phyloP scores from a whole-genome alignment of 805 yeast genomes.

The Tetrapisispora namnaoensis region DNA sequence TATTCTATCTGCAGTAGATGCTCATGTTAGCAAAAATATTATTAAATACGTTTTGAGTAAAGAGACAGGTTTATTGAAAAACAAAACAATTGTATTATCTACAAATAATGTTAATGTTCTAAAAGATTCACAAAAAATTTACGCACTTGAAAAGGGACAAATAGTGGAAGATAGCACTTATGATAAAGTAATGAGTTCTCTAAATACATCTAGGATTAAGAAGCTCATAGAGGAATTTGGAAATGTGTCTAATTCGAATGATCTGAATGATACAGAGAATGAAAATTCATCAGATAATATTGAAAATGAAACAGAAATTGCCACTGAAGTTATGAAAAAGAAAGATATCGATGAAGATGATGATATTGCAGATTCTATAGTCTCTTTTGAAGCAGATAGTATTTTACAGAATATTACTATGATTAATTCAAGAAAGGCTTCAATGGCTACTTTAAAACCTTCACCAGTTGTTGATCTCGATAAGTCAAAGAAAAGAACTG shows the following conservation, averaged over 20 bases:
- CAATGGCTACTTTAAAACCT: slow-evolving; percentile 49
- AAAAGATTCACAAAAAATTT: slow-evolving; percentile 49
- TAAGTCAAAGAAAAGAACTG: slow-evolving; percentile 30
- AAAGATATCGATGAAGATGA: background rate
- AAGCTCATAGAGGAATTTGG: slow-evolving; percentile 24
- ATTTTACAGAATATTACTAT: slow-evolving; percentile 6
- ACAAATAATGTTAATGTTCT: slow-evolving; percentile 51
- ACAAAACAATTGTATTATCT: slow-evolving; percentile 46
- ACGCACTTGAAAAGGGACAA: slow-evolving; percentile 43
- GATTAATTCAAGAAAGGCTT: slow-evolving; percentile 43
- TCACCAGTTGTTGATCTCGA: slow-evolving; percentile 25
- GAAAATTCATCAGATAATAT: slow-evolving; percentile 10
- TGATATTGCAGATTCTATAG: slow-evolving; percentile 1
- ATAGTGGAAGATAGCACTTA: slow-evolving; percentile 53
- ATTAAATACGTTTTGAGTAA: slow-evolving; percentile 39
- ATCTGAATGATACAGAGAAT: slow-evolving; percentile 6
- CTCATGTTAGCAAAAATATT: slow-evolving; percentile 53
- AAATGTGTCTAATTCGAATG: background rate
- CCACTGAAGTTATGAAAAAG: background rate
- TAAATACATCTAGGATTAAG: slow-evolving; percentile 28
- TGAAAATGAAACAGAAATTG: slow-evolving; percentile 1
- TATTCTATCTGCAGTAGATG: slow-evolving; percentile 61
- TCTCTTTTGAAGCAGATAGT: slow-evolving; percentile 1
- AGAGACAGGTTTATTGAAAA: slow-evolving; percentile 36
- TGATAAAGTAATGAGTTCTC: slow-evolving; percentile 34